These are phyloP conservation scores for Sutorius eximius DNA, from an alignment of 1,284 basidiomycete genomes.

Conservation along the genomic window DNA sequence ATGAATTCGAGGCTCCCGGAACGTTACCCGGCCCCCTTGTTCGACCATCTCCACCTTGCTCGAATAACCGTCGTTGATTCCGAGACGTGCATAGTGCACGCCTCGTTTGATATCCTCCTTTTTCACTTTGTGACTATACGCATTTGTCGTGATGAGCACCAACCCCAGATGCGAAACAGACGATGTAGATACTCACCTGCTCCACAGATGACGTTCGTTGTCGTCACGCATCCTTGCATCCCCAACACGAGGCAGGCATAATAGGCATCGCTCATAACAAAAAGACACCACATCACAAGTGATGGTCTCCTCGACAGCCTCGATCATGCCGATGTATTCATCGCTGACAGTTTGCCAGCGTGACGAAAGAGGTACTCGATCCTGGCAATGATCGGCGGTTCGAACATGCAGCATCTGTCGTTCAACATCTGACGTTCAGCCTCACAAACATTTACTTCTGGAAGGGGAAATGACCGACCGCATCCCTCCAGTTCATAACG, in stretches of 20 bases:
- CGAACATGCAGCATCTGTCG: conserved; percentile 6
- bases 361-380: not conserved
- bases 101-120: not conserved
- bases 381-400: not conserved
- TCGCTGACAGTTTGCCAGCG: conserved; percentile 8
- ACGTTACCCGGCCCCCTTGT: not conserved
- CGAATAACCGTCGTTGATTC: not conserved
- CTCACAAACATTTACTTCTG: not conserved
- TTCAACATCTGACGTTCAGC: not conserved
- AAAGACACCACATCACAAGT: not conserved
- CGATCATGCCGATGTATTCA: not conserved
- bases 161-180: too few species aligned
- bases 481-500: conserved; percentile 5
- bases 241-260: conserved; percentile 8
- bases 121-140: conserved; percentile 1
- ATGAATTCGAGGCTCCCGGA: not conserved
- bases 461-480: conserved; percentile 5
- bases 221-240: not conserved
- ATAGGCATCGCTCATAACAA: not conserved
- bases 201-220: not conserved
- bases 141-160: not conserved
- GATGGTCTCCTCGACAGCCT: not conserved
- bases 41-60: not conserved
- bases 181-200: not conserved
- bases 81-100: conserved; percentile 3